Conservation (phyloP, 176 grass and related monocot species). For the Tillandsia fasciculata region DNA sequence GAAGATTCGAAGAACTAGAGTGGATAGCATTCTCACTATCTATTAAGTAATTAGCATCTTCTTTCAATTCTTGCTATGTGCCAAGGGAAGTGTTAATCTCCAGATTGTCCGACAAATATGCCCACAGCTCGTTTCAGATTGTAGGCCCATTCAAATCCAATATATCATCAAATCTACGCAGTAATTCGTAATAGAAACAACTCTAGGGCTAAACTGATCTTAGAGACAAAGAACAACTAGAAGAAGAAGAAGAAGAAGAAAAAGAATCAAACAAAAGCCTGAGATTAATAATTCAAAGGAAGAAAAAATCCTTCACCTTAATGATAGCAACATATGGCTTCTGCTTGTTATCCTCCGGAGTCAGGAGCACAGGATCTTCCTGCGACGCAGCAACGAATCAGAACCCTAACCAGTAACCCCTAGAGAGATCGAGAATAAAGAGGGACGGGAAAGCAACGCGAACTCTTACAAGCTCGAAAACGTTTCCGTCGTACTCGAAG, state of each 20-base stretch:
- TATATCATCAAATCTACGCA: no score
- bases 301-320: conserved; percentile 34
- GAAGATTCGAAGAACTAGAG: no score
- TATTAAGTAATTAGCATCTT: no score
- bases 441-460: background rate
- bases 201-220: no score
- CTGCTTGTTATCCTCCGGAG: conserved; percentile 48
- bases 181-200: no score
- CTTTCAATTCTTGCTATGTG: no score
- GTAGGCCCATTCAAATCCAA: no score
- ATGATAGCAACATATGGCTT: conserved; percentile 97
- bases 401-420: background rate
- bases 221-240: no score
- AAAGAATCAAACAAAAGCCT: background rate
- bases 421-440: conserved; percentile 14
- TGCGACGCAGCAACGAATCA: conserved; percentile 23
- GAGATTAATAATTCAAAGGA: background rate
- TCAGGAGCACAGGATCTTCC: conserved; percentile 91
- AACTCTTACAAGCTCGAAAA: conserved; percentile 54
- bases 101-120: no score
- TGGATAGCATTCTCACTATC: no score
- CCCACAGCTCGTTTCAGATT: no score
- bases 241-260: background rate
- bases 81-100: no score
- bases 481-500: conserved; percentile 87